Evolutionary conservation across 116 monocot genomes (phyloP).

Genomic region (Posidonia oceanica): DNA sequence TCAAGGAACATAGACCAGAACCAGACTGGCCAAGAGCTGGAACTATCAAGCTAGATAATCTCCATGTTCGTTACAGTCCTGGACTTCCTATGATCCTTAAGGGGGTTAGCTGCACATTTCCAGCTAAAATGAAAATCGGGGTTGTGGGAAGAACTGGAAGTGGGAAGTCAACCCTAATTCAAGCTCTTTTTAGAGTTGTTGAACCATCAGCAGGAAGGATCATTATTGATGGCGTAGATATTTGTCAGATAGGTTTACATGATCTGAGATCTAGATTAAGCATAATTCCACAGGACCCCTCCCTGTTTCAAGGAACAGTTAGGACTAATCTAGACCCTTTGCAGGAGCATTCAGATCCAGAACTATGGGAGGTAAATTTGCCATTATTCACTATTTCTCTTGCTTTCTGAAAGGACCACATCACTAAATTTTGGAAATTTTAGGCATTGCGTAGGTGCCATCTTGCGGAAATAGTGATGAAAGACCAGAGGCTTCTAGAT

Average conservation of each 20-base stretch:
- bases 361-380: conserved; percentile 72
- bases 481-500: conserved; percentile 49
- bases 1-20: conserved; percentile 42
- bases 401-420: not conserved
- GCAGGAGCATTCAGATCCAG: conserved; percentile 48
- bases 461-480: conserved; percentile 39
- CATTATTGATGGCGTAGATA: conserved; percentile 58
- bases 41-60: conserved; percentile 38
- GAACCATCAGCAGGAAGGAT: conserved; percentile 67
- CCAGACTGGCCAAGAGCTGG: conserved; percentile 56
- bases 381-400: not conserved
- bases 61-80: conserved; percentile 43
- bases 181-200: conserved; percentile 71
- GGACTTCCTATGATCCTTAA: conserved; percentile 55
- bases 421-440: not conserved
- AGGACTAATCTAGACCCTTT: conserved; percentile 76
- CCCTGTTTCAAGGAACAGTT: conserved; percentile 68
- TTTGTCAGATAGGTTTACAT: conserved; percentile 57
- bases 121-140: conserved; percentile 59
- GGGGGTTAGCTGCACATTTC: conserved; percentile 61
- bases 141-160: conserved; percentile 85
- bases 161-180: conserved; percentile 84
- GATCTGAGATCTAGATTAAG: conserved; percentile 72
- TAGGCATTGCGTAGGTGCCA: conserved; percentile 61
- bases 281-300: conserved; percentile 91